phyloP scores from a whole-genome alignment of 2,329 filamentous ascomycete species.

The Volutella citrinella region DNA sequence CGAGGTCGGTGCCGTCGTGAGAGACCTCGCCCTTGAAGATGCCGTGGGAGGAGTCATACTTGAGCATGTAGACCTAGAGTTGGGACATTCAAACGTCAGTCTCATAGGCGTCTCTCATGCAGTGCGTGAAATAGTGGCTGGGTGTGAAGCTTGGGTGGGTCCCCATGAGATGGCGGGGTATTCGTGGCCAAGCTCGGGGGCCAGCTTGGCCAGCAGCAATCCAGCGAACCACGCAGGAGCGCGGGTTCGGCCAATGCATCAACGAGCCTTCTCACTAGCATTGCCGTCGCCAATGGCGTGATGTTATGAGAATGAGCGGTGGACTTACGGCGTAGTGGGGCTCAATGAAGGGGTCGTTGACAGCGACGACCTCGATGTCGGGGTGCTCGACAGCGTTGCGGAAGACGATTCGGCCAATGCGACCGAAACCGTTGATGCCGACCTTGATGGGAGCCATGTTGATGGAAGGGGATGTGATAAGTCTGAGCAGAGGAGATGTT shows the following conservation, averaged over 20 bases:
- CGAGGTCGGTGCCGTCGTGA: conserved; percentile 67
- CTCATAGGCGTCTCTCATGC: too few relatives aligned
- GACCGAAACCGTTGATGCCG: conserved; percentile 99
- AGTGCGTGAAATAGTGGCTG: too few relatives aligned
- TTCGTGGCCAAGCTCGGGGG: too few relatives aligned
- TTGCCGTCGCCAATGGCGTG: too few relatives aligned
- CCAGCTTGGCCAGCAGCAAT: too few relatives aligned
- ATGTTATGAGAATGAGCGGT: conserved; percentile 12
- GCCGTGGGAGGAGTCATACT: conserved; percentile 98
- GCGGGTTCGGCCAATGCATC: too few relatives aligned
- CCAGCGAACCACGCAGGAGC: too few relatives aligned
- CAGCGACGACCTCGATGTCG: conserved; percentile 88
- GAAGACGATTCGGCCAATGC: conserved; percentile 99
- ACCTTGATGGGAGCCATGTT: conserved; percentile 63
- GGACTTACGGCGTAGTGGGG: conserved; percentile 89
- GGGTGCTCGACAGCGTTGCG: conserved; percentile 91
- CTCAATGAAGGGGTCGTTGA: conserved; percentile 99
- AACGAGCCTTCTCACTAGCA: too few relatives aligned
- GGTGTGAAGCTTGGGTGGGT: neutral
- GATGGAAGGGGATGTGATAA: conserved; percentile 15
- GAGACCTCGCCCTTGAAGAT: conserved; percentile 90
- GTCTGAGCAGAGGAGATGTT: conserved; percentile 12
- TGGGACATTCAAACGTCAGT: too few relatives aligned
- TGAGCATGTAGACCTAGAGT: conserved; percentile 95
- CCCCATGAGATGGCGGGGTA: conserved; percentile 10